Evolutionary conservation across 108 stramenopile species (phyloP).

Genomic region (Nitzschia putrida): DNA sequence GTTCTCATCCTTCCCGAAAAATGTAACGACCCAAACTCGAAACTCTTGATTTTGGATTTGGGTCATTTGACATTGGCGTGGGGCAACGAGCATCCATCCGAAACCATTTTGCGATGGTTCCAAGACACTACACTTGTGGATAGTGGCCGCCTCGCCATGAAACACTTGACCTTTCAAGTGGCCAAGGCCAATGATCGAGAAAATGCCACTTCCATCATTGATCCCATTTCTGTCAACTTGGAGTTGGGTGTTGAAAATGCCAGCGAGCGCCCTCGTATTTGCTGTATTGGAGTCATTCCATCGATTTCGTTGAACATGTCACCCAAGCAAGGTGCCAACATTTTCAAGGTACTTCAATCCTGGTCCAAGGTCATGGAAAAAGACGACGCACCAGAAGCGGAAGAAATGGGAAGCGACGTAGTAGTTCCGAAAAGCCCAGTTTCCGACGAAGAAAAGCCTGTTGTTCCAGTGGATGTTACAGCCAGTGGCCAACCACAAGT

Average conservation of each 20-base stretch:
- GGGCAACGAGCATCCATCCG: constrained; percentile 49
- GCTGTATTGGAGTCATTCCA: constrained; percentile 72
- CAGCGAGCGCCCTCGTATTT: constrained; percentile 58
- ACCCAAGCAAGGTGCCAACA: constrained; percentile 52
- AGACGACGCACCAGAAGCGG: too few species aligned
- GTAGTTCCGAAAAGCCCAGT: background rate
- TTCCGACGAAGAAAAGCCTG: background rate
- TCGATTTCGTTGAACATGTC: constrained; percentile 58
- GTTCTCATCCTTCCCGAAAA: constrained; percentile 77
- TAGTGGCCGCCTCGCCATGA: constrained; percentile 48
- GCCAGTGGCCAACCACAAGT: constrained; percentile 15
- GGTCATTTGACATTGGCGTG: constrained; percentile 71
- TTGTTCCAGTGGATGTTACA: background rate
- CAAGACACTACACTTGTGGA: constrained; percentile 42
- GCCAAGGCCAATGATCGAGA: constrained; percentile 31
- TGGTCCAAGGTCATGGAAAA: constrained; percentile 44
- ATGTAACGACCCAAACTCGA: constrained; percentile 58
- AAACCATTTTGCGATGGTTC: constrained; percentile 65
- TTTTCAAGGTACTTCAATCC: constrained; percentile 54
- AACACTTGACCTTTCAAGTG: constrained; percentile 43
- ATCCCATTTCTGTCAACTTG: constrained; percentile 65
- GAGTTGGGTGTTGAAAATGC: constrained; percentile 66
- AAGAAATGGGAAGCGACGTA: constrained; percentile 1
- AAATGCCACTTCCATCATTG: constrained; percentile 48
- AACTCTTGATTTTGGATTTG: constrained; percentile 73